A percentile compares a stretch with the other conserved stretches of the same genome.
phyloP scores from a whole-genome alignment of 2,329 filamentous ascomycete genomes.

The Cladosporium phlei region DNA sequence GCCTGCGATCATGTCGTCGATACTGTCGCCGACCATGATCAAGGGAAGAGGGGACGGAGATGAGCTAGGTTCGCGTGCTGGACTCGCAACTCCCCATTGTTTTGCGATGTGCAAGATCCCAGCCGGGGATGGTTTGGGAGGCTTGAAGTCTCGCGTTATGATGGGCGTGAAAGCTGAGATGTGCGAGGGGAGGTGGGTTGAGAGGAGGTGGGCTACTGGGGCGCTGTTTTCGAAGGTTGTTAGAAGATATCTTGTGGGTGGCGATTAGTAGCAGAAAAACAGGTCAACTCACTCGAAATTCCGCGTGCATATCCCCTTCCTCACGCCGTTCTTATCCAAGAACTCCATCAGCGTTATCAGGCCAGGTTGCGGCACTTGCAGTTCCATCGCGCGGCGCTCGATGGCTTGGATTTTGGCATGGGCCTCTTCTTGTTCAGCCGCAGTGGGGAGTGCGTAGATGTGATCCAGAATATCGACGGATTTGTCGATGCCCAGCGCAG shows the following conservation, averaged over 20 bases:
- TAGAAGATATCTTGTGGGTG: neutral
- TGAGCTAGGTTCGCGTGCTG: slow-evolving; percentile 23
- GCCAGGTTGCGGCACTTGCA: slow-evolving; percentile 77
- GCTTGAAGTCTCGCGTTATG: slow-evolving; percentile 76
- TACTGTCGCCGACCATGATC: slow-evolving; percentile 58
- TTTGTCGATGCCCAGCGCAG: slow-evolving; percentile 65
- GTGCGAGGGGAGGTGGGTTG: slow-evolving; percentile 65
- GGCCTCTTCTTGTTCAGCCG: slow-evolving; percentile 52
- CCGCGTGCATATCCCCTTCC: slow-evolving; percentile 84
- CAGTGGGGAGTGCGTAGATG: slow-evolving; percentile 70
- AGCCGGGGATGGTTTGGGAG: slow-evolving; percentile 81
- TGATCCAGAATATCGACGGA: slow-evolving; percentile 81
- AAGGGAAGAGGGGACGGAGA: slow-evolving; percentile 30
- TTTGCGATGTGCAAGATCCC: slow-evolving; percentile 82
- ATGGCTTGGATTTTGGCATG: slow-evolving; percentile 71
- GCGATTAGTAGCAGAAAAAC: neutral
- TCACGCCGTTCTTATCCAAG: slow-evolving; percentile 61
- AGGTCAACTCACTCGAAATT: slow-evolving; percentile 67
- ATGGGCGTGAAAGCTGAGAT: slow-evolving; percentile 64
- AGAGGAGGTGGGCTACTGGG: slow-evolving; percentile 69
- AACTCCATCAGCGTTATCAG: slow-evolving; percentile 75
- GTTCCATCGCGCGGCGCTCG: slow-evolving; percentile 73
- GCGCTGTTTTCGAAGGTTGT: slow-evolving; percentile 33
- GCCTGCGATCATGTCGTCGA: slow-evolving; percentile 91
- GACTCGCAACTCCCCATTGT: slow-evolving; percentile 58